Evolutionary conservation across 2,329 filamentous ascomycete genomes (phyloP).

Genomic region (Talaromyces sp.): DNA sequence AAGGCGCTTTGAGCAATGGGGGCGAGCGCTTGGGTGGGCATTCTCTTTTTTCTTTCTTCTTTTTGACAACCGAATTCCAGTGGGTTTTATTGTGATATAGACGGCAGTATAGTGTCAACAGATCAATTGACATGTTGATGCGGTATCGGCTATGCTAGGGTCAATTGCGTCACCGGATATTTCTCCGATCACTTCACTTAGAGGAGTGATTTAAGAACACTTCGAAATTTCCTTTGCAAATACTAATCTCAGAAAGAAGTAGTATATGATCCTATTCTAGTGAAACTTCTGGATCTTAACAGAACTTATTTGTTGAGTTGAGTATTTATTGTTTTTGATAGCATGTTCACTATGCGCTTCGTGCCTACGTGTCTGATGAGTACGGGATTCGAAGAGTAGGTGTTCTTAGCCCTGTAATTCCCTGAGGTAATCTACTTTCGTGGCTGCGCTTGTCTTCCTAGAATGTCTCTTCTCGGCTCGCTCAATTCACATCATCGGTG

Average conservation of each 20-base stretch:
- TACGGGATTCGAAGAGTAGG: not conserved
- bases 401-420: not conserved
- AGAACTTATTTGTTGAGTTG: not conserved
- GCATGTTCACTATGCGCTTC: not conserved
- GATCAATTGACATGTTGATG: not conserved
- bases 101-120: not conserved
- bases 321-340: not conserved
- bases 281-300: too few species aligned
- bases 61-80: not conserved
- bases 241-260: too few species aligned
- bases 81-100: not conserved
- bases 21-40: constrained; percentile 3
- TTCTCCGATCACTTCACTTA: not conserved
- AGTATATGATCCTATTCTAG: too few species aligned
- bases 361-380: not conserved
- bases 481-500: too few species aligned
- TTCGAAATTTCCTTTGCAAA: too few species aligned
- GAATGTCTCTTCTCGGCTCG: too few species aligned
- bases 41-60: not conserved
- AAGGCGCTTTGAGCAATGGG: constrained; percentile 45
- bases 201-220: too few species aligned
- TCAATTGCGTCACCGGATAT: not conserved
- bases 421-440: not conserved
- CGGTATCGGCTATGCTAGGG: not conserved
- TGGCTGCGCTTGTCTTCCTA: not conserved